Percentiles rank a stretch among this genome's conserved stretches.
Conservation (phyloP, 176 grass and related monocot genomes). For the Oryza longistaminata region DNA sequence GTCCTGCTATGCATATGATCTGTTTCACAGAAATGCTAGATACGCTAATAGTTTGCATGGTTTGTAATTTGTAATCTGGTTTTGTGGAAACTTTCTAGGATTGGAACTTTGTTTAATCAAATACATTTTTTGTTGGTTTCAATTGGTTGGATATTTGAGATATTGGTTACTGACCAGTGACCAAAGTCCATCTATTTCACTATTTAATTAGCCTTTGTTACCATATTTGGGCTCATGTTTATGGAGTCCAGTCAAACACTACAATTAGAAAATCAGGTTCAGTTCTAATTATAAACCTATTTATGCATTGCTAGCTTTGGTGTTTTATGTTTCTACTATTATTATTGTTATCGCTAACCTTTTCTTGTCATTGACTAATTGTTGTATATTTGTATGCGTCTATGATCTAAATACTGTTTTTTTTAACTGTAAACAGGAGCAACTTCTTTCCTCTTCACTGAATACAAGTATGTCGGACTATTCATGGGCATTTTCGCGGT, state of each 20-base stretch:
- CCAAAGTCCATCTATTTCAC: background rate
- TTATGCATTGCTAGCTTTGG: background rate
- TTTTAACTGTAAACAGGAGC: conserved; percentile 68
- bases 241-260: background rate
- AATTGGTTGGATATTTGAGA: background rate
- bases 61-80: background rate
- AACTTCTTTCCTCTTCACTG: conserved; percentile 90
- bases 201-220: background rate
- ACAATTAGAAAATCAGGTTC: background rate
- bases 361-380: background rate
- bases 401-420: conserved; percentile 7
- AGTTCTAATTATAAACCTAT: background rate
- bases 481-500: conserved; percentile 83
- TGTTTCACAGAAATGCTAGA: background rate
- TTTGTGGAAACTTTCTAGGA: background rate
- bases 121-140: background rate
- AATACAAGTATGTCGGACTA: conserved; percentile 84
- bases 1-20: background rate
- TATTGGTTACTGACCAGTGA: background rate
- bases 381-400: conserved; percentile 9
- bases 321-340: background rate
- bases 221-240: background rate
- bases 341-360: background rate
- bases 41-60: background rate
- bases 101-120: background rate